These are phyloP conservation scores for Salvia sclarea DNA, from an alignment of 305 asterid genomes.

Conservation along the genomic window DNA sequence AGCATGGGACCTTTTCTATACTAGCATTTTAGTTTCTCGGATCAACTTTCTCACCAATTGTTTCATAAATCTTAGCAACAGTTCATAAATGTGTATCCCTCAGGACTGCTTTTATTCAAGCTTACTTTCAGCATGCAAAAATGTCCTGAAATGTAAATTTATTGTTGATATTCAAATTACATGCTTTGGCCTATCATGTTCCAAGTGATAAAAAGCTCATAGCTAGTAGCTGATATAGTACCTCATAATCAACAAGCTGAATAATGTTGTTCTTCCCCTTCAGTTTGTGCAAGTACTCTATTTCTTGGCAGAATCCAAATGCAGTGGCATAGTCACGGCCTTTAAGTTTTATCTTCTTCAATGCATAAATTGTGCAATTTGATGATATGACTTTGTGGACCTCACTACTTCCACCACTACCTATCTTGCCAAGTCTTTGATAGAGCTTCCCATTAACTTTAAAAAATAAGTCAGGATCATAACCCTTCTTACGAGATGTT, in stretches of 20 bases:
- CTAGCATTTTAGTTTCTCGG: neutral
- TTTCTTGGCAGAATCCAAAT: slow-evolving; percentile 95
- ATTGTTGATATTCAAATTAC: neutral
- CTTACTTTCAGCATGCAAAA: slow-evolving; percentile 17
- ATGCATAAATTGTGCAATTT: slow-evolving; percentile 85
- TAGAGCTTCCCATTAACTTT: slow-evolving; percentile 94
- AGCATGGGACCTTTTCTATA: neutral
- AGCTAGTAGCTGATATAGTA: slow-evolving; percentile 32
- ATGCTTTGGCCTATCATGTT: slow-evolving; percentile 4
- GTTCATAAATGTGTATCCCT: neutral
- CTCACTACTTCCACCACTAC: slow-evolving; percentile 99
- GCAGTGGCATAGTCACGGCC: slow-evolving; percentile 99
- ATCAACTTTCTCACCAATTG: neutral
- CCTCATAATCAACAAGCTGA: slow-evolving; percentile 96
- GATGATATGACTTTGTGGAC: slow-evolving; percentile 95
- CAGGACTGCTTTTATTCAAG: neutral
- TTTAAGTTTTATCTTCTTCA: slow-evolving; percentile 90
- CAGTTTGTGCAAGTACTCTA: slow-evolving; percentile 70
- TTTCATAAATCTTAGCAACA: slow-evolving; percentile 1
- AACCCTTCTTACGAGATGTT: slow-evolving; percentile 74
- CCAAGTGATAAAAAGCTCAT: slow-evolving; percentile 19
- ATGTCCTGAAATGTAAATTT: neutral
- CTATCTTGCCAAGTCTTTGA: slow-evolving; percentile 98
- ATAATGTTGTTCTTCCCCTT: slow-evolving; percentile 87
- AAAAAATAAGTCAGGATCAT: slow-evolving; percentile 86